Conservation (phyloP, 2,329 filamentous ascomycete genomes). For the Fusarium redolens region DNA sequence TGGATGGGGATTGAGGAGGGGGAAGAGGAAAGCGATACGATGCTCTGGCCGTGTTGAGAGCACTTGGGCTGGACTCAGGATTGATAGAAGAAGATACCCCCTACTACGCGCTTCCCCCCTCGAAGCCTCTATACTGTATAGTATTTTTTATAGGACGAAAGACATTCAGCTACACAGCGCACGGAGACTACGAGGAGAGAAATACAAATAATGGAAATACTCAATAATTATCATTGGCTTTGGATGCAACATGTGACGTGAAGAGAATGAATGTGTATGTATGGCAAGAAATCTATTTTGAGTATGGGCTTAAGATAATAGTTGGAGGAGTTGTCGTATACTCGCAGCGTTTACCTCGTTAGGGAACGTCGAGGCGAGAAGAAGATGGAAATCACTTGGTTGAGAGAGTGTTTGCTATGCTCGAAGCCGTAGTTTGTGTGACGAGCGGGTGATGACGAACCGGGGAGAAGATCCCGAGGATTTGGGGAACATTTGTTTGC, state of each 20-base stretch:
- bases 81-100: constrained; percentile 51
- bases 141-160: constrained; percentile 40
- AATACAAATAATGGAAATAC: constrained; percentile 32
- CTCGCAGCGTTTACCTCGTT: constrained; percentile 30
- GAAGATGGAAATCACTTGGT: constrained; percentile 20
- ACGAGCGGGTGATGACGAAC: constrained; percentile 19
- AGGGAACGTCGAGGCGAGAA: constrained; percentile 26
- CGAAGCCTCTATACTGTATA: constrained; percentile 45
- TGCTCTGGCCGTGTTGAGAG: constrained; percentile 40
- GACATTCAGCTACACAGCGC: constrained; percentile 44
- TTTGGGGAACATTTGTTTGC: constrained; percentile 9
- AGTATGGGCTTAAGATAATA: neutral
- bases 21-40: constrained; percentile 28
- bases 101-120: constrained; percentile 38
- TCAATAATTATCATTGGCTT: neutral
- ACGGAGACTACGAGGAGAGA: constrained; percentile 25
- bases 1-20: constrained; percentile 35
- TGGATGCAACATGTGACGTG: neutral
- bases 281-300: constrained; percentile 20
- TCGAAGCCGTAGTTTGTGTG: constrained; percentile 31
- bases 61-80: constrained; percentile 49
- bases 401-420: constrained; percentile 32
- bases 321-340: neutral
- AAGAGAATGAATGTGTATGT: neutral
- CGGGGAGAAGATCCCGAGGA: constrained; percentile 18